Evolutionary conservation across 805 yeast genomes (phyloP), one percentile per base, ranked within the genome.

Genomic region (Candida saitoana): DNA sequence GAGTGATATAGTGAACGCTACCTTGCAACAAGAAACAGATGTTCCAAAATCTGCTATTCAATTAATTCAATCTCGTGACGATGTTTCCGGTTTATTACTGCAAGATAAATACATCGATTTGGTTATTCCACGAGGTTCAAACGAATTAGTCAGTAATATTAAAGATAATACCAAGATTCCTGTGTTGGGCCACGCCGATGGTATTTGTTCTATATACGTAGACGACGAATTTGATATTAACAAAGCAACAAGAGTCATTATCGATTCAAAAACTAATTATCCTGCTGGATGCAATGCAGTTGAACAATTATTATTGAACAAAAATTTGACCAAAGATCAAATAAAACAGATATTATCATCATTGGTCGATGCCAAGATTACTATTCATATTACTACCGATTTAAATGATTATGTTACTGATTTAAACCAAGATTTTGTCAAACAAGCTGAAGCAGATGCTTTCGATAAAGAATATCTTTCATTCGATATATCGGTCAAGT

Each of bases 221-320:
- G 95, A 90, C 60, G 77, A 75, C 43, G 79, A 76, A 39, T 93
- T 93, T 4, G 91, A 89, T 54, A 47, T 86, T 9, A 76, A 62
- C 11, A 89, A 87, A 78, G 95, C 97, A 0, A 71, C 76, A 25
- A 77, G 79, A 43, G 79, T 93, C 22, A 72, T 80, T 4, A 77
- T 87, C 19, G 99, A 93, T 63, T 77, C 96, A 3, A 93, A 93
- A 65, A 88, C 96, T 0, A 90, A 89, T 62, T 93, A 93, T 60
- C 97, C 98, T 38, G 99, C 99, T 9, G 99, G 96, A n/a, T 93
- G 99, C 64, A 93, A 93, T 60, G 97, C 99, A 5, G 91, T 79
- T 42, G 99, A 93, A 63, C 87, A 93, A 25, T 63, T 93, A 22
- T 73, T 93, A 43, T 64, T 95, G 36, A 76, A 84, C 61, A 65